Evolutionary conservation across 495 filamentous ascomycete species (phyloP), one percentile per base, ranked within the genome.

Genomic region (Articulospora tetracladia): DNA sequence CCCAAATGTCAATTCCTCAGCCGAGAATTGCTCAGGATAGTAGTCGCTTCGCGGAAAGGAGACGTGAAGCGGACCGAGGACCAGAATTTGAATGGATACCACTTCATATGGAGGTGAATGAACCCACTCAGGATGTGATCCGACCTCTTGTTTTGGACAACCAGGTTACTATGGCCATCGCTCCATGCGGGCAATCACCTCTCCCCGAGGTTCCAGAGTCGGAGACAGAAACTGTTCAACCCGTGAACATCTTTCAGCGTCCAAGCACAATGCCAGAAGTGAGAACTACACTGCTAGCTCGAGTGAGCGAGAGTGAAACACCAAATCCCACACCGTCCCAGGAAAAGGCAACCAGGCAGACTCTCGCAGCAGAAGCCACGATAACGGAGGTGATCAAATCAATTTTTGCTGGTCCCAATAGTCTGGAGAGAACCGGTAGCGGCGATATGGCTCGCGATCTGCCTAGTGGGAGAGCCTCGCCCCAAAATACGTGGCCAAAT

Each of bases 261-360:
- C 47, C 22, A 26, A 27, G 10, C 47, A 12, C 3, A n/a, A 24
- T 50, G 20, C 25, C 23, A 12, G 47, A 50, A 2, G 20, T 13
- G 20, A 24, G 20, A 26, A 25, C 23, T 26, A 60, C 59, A 23
- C 44, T 55, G 34, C 52, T 55, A 47, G 30, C 59, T 50, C 62
- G 51, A 62, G 56, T 47, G 60, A 53, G 62, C 36, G 34, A 46
- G 39, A 51, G 6, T 50, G 53, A 34, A 19, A 48, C 30, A 41
- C 25, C 32, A 57, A 34, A 27, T 30, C 13, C 27, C 30, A 39
- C 36, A 54, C 44, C 24, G 3, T 55, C 23, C 12, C 20, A 27
- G 28, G 50, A 51, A 49, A 62, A 64, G 58, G 52, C 61, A 48
- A 28, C 50, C 27, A 67, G 44, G 55, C 59, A 60, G 54, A 51